These are phyloP conservation scores for Apiospora sp. DNA, from an alignment of 2,329 filamentous ascomycete genomes.

Conservation along the genomic window DNA sequence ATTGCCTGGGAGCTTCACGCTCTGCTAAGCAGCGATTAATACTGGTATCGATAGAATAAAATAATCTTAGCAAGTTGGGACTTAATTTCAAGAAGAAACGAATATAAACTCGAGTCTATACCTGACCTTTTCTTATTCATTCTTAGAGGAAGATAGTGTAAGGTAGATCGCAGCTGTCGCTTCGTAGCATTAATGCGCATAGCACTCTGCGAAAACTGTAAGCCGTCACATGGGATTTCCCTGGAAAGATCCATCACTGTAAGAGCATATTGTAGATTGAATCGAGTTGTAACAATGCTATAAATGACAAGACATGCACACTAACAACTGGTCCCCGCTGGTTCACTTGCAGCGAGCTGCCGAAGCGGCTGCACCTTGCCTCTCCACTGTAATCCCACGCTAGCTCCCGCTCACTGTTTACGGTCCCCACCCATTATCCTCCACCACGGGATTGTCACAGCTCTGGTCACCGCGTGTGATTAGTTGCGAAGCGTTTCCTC, in stretches of 20 bases:
- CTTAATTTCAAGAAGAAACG: too few species aligned
- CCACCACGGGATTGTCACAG: slow-evolving; percentile 13
- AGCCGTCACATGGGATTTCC: background rate
- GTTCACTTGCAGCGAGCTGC: too few species aligned
- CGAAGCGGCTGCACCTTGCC: background rate
- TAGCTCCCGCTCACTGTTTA: background rate
- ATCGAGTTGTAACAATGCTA: too few species aligned
- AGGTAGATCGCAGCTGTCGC: background rate
- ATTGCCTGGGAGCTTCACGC: too few species aligned
- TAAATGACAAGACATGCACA: background rate
- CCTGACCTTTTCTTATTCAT: background rate
- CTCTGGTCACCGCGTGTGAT: background rate
- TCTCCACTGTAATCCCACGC: background rate
- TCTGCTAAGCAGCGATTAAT: too few species aligned
- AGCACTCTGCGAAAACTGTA: background rate
- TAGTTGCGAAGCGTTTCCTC: background rate
- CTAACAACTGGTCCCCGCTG: background rate
- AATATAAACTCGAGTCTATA: too few species aligned
- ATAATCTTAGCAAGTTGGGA: too few species aligned
- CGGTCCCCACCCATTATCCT: background rate
- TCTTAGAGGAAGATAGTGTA: background rate
- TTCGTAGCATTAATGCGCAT: background rate
- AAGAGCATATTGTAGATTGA: too few species aligned
- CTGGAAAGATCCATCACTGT: too few species aligned
- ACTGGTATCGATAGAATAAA: too few species aligned